Percentiles rank a stretch among this genome's conserved stretches.
Conservation (phyloP, 2,329 filamentous ascomycete genomes). For the Exophiala alcalophila region DNA sequence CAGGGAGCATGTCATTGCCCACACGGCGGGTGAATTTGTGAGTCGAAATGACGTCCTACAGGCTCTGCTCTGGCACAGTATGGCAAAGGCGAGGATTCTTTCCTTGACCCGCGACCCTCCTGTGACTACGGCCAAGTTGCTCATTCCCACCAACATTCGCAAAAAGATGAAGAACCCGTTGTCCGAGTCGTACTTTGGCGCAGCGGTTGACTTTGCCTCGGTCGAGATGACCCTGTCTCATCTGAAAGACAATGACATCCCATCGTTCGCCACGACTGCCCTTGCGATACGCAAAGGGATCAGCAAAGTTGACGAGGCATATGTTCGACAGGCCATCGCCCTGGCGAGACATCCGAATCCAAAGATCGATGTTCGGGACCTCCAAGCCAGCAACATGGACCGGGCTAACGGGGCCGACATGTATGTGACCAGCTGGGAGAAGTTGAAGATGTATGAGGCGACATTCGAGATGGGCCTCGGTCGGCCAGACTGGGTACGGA, state of each 20-base stretch:
- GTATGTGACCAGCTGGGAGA: constrained; percentile 31
- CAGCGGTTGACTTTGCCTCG: constrained; percentile 40
- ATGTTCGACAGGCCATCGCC: constrained; percentile 29
- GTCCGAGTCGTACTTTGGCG: constrained; percentile 39
- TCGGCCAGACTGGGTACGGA: constrained; percentile 30
- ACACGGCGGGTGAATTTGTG: constrained; percentile 13
- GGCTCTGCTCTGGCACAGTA: constrained; percentile 39
- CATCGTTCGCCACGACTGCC: constrained; percentile 37
- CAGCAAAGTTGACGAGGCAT: constrained; percentile 34
- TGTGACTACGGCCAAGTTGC: constrained; percentile 36
- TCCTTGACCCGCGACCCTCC: constrained; percentile 33
- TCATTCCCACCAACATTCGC: constrained; percentile 41
- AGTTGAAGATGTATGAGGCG: constrained; percentile 24
- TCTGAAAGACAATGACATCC: constrained; percentile 26
- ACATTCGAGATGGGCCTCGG: constrained; percentile 29
- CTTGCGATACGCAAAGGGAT: constrained; percentile 37
- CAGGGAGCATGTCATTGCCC: constrained; percentile 9
- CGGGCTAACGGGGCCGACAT: constrained; percentile 29
- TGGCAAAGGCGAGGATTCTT: constrained; percentile 34
- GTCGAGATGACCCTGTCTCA: constrained; percentile 30
- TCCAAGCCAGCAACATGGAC: constrained; percentile 31
- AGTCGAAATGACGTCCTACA: constrained; percentile 27
- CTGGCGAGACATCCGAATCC: constrained; percentile 23
- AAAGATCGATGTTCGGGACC: constrained; percentile 25
- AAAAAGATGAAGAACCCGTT: constrained; percentile 37